A percentile compares a stretch with the other conserved stretches of the same genome.
phyloP scores from a whole-genome alignment of 306 rosid species.

The Cercis canadensis region DNA sequence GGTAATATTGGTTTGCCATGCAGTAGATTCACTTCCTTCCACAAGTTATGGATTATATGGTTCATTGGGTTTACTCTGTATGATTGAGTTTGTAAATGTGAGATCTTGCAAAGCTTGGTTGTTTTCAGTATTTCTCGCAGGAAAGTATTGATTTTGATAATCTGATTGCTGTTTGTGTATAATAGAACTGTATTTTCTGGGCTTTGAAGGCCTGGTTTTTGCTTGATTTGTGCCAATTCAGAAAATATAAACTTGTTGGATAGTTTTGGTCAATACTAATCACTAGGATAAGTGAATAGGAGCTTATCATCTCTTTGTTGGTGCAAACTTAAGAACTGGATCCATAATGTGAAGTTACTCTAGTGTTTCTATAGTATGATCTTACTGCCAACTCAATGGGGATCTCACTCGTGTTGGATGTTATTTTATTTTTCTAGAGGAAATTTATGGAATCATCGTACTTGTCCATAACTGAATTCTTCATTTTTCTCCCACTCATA shows the following conservation, averaged over 20 bases:
- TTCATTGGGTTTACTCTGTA: no score
- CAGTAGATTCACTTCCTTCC: no score
- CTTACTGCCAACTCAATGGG: no score
- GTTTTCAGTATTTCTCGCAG: slow-evolving; percentile 4
- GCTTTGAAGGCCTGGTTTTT: neutral
- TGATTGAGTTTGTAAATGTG: neutral
- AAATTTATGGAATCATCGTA: neutral
- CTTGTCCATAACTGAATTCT: neutral
- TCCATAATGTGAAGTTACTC: slow-evolving; percentile 6
- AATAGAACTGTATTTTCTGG: neutral
- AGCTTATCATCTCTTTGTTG: neutral
- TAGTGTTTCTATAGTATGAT: slow-evolving; percentile 17
- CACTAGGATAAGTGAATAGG: no score
- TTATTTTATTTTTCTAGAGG: neutral
- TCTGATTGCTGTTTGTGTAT: neutral
- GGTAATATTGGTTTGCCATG: no score
- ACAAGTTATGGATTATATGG: no score
- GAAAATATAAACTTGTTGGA: slow-evolving; percentile 15
- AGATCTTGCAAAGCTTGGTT: slow-evolving; percentile 13
- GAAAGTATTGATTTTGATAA: slow-evolving; percentile 18
- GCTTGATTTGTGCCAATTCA: slow-evolving; percentile 27
- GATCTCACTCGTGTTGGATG: neutral
- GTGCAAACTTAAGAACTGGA: neutral
- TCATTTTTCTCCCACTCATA: slow-evolving; percentile 4
- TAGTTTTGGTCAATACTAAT: no score